Base-by-base conservation (phyloP, 768 basidiomycete genomes). In the Tylopilus cervinicoccineus region DNA sequence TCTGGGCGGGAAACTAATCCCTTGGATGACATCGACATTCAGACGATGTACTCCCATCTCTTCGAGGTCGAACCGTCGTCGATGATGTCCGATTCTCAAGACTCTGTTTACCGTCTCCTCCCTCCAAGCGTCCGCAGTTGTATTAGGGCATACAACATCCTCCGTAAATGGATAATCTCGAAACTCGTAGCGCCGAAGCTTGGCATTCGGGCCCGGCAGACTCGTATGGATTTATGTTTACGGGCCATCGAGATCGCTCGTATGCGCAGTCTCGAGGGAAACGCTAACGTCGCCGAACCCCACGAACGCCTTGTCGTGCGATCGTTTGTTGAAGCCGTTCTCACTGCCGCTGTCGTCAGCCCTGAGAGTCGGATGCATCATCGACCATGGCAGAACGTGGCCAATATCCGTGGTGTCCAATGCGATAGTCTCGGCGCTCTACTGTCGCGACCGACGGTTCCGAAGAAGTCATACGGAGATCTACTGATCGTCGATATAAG, bases 321-420 rank as follows among this genome's bases (percentile, higher is more conserved):
- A 12, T 91, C 90, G 0, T 92, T 91, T 57, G 87, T 86, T 19
- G 90, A 92, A 63, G 78, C 86, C 0, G 79, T 86, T 24, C 65
- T 88, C 10, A 80, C 80, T 0, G 84, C 88, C n/a, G 88, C 88
- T 3, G 67, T 91, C 16, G 64, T 89, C 26, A 88, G 88, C 52
- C 74, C 83, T 12, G 89, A 91, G 68, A 88, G 87, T 59, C 78
- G 90, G n/a, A 68, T 81, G 52, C 86, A 88, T 61, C 73, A 76
- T 26, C 77, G 86, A n/a, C 80, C 87, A 4, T 93, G 90, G 90
- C 80, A 83, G 51, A 77, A 78, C 48, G 75, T 92, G 38, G 86
- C 86, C 5, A 61, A 67, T n/a, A 69, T 65, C 40, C 82, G 88
- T 28, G 81, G 82, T 0, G 75, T 75, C 14, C 68, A 74, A 6